Evolutionary conservation across 148 eudicot species (phyloP).

Genomic region (Oxyria digyna): DNA sequence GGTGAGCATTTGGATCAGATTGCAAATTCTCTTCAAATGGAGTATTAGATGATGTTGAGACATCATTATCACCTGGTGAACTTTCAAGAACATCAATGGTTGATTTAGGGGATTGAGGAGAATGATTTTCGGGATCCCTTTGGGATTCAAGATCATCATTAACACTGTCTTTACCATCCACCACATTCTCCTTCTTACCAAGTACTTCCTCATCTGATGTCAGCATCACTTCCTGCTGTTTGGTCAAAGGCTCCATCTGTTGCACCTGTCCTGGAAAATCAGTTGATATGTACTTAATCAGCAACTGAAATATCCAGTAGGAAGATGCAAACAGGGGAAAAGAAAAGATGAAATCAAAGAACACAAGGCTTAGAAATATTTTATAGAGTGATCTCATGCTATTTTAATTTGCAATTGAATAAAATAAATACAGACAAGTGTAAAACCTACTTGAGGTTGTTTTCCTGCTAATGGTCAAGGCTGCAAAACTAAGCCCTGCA

Average conservation of each 20-base stretch:
- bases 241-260: slow-evolving; percentile 53
- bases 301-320: background rate
- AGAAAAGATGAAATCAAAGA: background rate
- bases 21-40: slow-evolving; percentile 21
- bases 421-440: background rate
- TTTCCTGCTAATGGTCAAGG: slow-evolving; percentile 51
- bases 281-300: slow-evolving; percentile 2
- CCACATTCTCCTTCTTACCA: slow-evolving; percentile 22
- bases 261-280: slow-evolving; percentile 32
- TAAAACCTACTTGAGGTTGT: slow-evolving; percentile 45
- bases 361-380: background rate
- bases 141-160: slow-evolving; percentile 16
- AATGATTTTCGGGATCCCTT: slow-evolving; percentile 23
- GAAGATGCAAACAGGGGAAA: background rate
- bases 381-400: background rate
- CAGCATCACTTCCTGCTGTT: slow-evolving; percentile 45
- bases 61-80: slow-evolving; percentile 17
- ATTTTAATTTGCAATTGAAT: background rate
- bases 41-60: slow-evolving; percentile 17
- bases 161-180: slow-evolving; percentile 18
- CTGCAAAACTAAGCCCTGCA: slow-evolving; percentile 67
- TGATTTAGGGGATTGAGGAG: slow-evolving; percentile 25
- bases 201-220: slow-evolving; percentile 32
- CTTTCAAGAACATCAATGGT: slow-evolving; percentile 18
- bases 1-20: slow-evolving; percentile 22